Conservation (phyloP, 306 rosid species). For the Casuarina cunninghamiana region DNA sequence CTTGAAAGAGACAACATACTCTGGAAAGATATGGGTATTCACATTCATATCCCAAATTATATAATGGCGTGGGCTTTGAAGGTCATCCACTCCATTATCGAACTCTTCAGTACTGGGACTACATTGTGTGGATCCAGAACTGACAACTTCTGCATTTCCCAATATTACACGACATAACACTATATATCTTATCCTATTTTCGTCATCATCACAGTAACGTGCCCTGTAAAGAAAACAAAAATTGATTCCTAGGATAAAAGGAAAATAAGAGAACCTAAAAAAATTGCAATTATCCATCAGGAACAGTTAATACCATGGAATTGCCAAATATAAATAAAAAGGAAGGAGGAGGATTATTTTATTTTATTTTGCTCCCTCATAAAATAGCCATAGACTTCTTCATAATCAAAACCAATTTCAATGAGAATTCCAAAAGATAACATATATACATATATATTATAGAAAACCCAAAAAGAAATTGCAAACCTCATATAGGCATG, state of each 20-base stretch:
- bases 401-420: neutral
- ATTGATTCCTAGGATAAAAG: constrained; percentile 34
- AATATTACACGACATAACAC: constrained; percentile 74
- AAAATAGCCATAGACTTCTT: neutral
- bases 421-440: neutral
- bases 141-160: constrained; percentile 78
- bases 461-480: constrained; percentile 11
- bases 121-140: constrained; percentile 58
- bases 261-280: constrained; percentile 17
- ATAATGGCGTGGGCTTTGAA: constrained; percentile 56
- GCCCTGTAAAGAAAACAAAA: constrained; percentile 63
- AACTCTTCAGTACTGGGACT: constrained; percentile 68
- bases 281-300: neutral
- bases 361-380: neutral
- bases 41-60: constrained; percentile 77
- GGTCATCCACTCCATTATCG: constrained; percentile 88
- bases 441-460: no score
- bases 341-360: neutral
- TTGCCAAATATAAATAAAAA: neutral
- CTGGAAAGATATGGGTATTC: constrained; percentile 85
- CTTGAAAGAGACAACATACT: constrained; percentile 77
- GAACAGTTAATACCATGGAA: neutral
- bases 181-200: constrained; percentile 66
- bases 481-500: constrained; percentile 54
- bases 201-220: constrained; percentile 75